Evolutionary conservation across 495 filamentous ascomycete genomes (phyloP).

Genomic region (Penicillium daleae): DNA sequence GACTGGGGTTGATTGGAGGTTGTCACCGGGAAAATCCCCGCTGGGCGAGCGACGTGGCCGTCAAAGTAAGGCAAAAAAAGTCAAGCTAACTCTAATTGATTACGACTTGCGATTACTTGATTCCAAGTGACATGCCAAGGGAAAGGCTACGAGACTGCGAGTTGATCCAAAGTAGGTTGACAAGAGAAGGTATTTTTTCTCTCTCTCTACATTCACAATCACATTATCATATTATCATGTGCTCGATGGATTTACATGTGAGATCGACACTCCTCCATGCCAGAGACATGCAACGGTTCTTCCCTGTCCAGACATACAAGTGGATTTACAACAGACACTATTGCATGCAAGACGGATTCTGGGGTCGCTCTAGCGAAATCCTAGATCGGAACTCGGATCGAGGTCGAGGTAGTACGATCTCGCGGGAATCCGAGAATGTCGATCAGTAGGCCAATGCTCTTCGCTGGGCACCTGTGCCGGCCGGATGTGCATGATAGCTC

Average conservation of each 20-base stretch:
- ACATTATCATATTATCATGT: slow-evolving; percentile 6
- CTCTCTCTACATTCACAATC: background rate
- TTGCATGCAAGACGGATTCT: background rate
- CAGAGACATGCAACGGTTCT: background rate
- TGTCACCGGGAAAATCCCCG: slow-evolving; percentile 2
- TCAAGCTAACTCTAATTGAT: background rate
- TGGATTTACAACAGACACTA: slow-evolving; percentile 1
- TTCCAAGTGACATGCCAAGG: background rate
- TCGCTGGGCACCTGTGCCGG: slow-evolving; percentile 13
- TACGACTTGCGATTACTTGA: background rate
- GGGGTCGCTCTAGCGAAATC: slow-evolving; percentile 14
- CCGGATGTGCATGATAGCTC: slow-evolving; percentile 24
- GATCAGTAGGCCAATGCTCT: background rate
- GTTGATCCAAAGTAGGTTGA: background rate
- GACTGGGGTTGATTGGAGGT: background rate
- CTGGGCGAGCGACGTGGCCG: background rate
- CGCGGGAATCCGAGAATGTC: slow-evolving; percentile 11
- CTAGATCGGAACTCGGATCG: slow-evolving; percentile 34
- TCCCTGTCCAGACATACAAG: background rate
- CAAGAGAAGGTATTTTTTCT: background rate
- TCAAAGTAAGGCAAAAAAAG: background rate
- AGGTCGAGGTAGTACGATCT: slow-evolving; percentile 33
- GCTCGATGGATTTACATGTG: slow-evolving; percentile 2
- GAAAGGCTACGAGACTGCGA: background rate
- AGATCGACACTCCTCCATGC: background rate